Percentiles rank a stretch among this genome's conserved stretches.
Evolutionary conservation across 2,329 filamentous ascomycete species (phyloP).

Genomic region (Pezicula radicicola): DNA sequence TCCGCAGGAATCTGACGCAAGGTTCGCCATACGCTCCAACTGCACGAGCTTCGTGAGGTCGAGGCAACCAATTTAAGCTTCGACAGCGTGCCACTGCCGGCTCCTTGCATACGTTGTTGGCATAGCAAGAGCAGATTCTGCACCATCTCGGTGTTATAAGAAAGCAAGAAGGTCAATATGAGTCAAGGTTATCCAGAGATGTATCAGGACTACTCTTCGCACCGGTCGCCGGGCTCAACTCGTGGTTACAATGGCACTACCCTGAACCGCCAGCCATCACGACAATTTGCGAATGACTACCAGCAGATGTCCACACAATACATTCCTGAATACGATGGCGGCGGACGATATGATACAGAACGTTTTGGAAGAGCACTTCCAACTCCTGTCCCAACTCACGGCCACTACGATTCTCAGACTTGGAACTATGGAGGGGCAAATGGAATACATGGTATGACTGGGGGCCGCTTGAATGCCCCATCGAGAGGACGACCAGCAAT

Average conservation of each 20-base stretch:
- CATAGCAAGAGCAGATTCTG: constrained; percentile 14
- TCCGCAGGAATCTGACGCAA: constrained; percentile 10
- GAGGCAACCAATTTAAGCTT: constrained; percentile 21
- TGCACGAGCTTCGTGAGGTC: constrained; percentile 19
- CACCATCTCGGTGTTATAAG: constrained; percentile 4
- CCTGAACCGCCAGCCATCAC: constrained; percentile 69
- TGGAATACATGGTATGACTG: constrained; percentile 61
- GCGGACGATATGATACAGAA: constrained; percentile 52
- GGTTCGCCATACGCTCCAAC: constrained; percentile 10
- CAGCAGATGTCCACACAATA: constrained; percentile 45
- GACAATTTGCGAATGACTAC: constrained; percentile 64
- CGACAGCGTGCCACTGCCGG: constrained; percentile 26
- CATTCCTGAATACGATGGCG: constrained; percentile 69
- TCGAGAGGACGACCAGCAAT: constrained; percentile 59
- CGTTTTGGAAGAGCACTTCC: constrained; percentile 21
- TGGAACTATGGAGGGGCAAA: constrained; percentile 69
- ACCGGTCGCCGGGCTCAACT: constrained; percentile 72
- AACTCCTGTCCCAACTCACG: constrained; percentile 45
- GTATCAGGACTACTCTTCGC: constrained; percentile 70
- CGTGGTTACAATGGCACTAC: constrained; percentile 60
- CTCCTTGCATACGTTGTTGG: constrained; percentile 26
- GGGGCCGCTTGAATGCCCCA: constrained; percentile 51
- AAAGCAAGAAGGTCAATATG: constrained; percentile 31
- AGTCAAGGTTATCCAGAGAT: constrained; percentile 59
- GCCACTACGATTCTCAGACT: constrained; percentile 70